Evolutionary conservation across 345 rosid genomes (phyloP).

Genomic region (Acer saccharum): DNA sequence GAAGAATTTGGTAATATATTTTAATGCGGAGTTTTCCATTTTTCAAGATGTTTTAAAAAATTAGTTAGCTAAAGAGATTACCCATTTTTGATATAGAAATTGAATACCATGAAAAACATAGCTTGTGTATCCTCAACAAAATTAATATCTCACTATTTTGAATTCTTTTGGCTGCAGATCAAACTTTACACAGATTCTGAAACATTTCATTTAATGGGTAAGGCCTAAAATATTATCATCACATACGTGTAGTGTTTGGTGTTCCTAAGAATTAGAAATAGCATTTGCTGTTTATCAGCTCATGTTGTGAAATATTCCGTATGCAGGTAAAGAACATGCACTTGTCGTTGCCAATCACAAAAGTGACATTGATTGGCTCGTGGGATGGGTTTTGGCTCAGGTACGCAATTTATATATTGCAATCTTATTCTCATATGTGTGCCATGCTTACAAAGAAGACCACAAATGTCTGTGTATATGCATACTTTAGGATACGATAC

Average conservation of each 20-base stretch:
- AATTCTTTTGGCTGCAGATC: conserved; percentile 52
- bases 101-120: conserved; percentile 9
- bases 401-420: conserved; percentile 36
- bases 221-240: conserved; percentile 15
- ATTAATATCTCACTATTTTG: conserved; percentile 22
- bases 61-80: neutral
- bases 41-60: too few species aligned
- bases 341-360: conserved; percentile 81
- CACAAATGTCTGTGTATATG: neutral
- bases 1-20: neutral
- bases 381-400: conserved; percentile 97
- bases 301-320: conserved; percentile 15
- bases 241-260: neutral
- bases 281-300: conserved; percentile 12
- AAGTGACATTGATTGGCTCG: conserved; percentile 96
- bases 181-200: conserved; percentile 71
- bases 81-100: conserved; percentile 1
- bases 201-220: conserved; percentile 79
- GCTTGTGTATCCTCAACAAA: conserved; percentile 4
- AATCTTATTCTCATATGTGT: conserved; percentile 3
- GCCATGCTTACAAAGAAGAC: neutral
- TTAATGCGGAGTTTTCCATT: neutral
- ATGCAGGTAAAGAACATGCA: conserved; percentile 86
- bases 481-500: neutral
- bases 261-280: neutral